A percentile compares a stretch with the other conserved stretches of the same genome.
Conservation (phyloP, 768 basidiomycete genomes). For the Lentinula boryana region DNA sequence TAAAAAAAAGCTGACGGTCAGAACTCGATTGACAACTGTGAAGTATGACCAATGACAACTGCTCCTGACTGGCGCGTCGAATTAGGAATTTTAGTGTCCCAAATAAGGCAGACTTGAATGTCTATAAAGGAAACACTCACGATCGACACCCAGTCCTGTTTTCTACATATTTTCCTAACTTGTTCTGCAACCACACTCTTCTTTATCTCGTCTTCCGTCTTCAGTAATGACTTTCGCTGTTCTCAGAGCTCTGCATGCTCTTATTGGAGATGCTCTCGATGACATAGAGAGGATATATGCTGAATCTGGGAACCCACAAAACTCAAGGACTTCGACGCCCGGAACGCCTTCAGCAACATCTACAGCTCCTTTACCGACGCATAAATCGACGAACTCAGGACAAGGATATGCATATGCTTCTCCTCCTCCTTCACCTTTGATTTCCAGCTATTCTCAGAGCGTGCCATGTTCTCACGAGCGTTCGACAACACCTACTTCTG, state of each 20-base stretch:
- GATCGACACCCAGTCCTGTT: neutral
- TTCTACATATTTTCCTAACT: neutral
- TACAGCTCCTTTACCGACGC: constrained; percentile 14
- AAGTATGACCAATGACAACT: neutral
- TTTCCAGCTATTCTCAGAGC: constrained; percentile 1
- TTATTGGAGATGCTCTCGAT: constrained; percentile 63
- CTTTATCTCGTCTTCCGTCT: neutral
- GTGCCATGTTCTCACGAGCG: neutral
- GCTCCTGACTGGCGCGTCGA: neutral
- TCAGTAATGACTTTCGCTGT: constrained; percentile 52
- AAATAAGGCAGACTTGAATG: neutral
- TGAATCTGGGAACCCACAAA: constrained; percentile 14
- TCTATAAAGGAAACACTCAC: neutral
- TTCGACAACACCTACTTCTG: constrained; percentile 9
- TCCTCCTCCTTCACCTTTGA: constrained; percentile 25
- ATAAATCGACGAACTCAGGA: constrained; percentile 13
- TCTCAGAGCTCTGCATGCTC: constrained; percentile 56
- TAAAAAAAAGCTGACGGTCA: neutral
- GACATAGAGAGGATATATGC: constrained; percentile 61
- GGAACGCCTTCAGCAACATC: constrained; percentile 12
- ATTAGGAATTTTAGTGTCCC: neutral
- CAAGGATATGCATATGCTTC: constrained; percentile 18
- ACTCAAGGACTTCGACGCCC: constrained; percentile 4
- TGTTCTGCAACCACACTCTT: neutral
- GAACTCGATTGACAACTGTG: neutral